Conservation (phyloP, 1,284 basidiomycete species). For the Schizophyllum commune region DNA sequence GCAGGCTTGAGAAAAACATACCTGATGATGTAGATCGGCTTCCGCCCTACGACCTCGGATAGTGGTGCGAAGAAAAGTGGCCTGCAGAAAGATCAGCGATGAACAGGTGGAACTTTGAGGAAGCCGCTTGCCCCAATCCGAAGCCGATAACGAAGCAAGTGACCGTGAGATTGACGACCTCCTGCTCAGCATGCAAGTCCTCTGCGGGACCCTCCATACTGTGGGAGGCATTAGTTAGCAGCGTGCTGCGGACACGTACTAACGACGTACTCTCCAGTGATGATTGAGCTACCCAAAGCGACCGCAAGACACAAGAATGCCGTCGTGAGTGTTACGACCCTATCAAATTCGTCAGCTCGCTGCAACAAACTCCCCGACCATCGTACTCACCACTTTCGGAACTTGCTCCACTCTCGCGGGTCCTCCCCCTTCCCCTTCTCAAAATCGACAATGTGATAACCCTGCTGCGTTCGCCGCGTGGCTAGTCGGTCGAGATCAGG, state of each 20-base stretch:
- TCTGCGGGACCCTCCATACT: conserved; percentile 26
- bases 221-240: not conserved
- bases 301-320: conserved; percentile 29
- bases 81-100: conserved; percentile 9
- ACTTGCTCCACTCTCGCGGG: conserved; percentile 26
- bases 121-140: conserved; percentile 23
- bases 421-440: conserved; percentile 27
- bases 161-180: conserved; percentile 29
- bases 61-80: conserved; percentile 30
- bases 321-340: conserved; percentile 27
- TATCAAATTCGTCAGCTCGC: conserved; percentile 4
- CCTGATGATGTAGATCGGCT: conserved; percentile 43
- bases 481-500: conserved; percentile 2
- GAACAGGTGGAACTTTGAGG: not conserved
- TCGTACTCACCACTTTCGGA: conserved; percentile 24
- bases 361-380: not conserved
- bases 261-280: conserved; percentile 29
- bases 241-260: not conserved
- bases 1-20: not conserved
- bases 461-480: conserved; percentile 16
- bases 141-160: conserved; percentile 34
- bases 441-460: conserved; percentile 25
- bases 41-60: conserved; percentile 38
- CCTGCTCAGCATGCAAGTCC: conserved; percentile 23
- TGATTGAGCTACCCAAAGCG: conserved; percentile 29